A percentile compares a stretch with the other conserved stretches of the same genome.
Conservation (phyloP, 164 flowering plant genomes). For the Sedum album region DNA sequence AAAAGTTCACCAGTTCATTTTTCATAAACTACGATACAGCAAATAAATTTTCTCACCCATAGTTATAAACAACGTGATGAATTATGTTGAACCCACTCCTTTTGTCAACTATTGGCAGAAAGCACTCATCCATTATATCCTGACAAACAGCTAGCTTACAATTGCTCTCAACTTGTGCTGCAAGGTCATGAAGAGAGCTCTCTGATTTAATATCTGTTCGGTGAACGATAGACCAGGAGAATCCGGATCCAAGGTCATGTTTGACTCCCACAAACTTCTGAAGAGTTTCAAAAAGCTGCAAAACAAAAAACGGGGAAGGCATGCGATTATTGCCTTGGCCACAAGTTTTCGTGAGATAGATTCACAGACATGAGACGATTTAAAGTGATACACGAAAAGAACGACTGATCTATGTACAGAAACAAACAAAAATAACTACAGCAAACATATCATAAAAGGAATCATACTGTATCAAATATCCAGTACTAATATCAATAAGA, state of each 20-base stretch:
- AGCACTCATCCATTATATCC: constrained; percentile 89
- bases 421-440: background rate
- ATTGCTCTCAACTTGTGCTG: constrained; percentile 76
- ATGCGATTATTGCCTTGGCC: background rate
- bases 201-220: constrained; percentile 50
- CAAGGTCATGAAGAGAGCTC: constrained; percentile 24
- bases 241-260: constrained; percentile 81
- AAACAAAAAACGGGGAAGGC: constrained; percentile 9
- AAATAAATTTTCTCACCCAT: constrained; percentile 54
- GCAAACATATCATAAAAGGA: background rate
- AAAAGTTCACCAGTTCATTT: background rate
- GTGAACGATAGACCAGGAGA: constrained; percentile 78
- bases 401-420: background rate
- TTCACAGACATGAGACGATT: background rate
- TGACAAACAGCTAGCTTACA: constrained; percentile 86
- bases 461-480: background rate
- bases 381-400: background rate
- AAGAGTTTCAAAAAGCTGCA: constrained; percentile 58
- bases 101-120: constrained; percentile 76
- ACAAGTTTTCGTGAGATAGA: background rate
- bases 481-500: background rate
- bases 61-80: constrained; percentile 69
- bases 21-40: background rate
- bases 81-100: constrained; percentile 75
- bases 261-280: constrained; percentile 73